phyloP scores from a whole-genome alignment of 441 rosid genomes.

The Pelargonium cotyledonis region DNA sequence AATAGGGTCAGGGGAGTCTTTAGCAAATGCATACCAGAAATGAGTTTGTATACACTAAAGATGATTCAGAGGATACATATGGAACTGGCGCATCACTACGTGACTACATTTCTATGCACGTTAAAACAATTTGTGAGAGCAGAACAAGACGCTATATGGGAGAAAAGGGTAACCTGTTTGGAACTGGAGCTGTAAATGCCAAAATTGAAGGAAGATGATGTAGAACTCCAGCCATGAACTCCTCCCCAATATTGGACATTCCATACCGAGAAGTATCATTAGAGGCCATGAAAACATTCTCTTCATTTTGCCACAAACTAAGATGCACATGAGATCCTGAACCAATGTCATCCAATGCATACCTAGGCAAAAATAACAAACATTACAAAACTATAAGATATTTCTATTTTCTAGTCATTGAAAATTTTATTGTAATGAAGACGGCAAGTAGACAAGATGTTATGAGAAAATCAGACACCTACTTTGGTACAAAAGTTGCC shows the following conservation, averaged over 20 bases:
- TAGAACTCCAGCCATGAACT: slow-evolving; percentile 93
- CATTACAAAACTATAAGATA: background rate
- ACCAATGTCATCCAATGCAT: slow-evolving; percentile 74
- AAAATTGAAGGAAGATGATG: slow-evolving; percentile 79
- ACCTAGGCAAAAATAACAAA: slow-evolving; percentile 39
- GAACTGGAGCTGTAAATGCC: slow-evolving; percentile 81
- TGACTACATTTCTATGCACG: too few species aligned
- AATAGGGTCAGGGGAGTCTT: slow-evolving; percentile 9
- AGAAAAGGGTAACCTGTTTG: slow-evolving; percentile 57
- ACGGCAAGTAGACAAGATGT: background rate
- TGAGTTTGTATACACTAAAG: too few species aligned
- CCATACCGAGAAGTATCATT: slow-evolving; percentile 55
- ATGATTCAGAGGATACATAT: too few species aligned
- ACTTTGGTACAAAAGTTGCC: slow-evolving; percentile 93
- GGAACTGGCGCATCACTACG: too few species aligned
- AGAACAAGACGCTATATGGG: background rate
- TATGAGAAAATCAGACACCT: slow-evolving; percentile 26
- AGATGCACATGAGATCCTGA: slow-evolving; percentile 96
- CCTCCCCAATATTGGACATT: slow-evolving; percentile 63
- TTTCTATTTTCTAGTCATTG: too few species aligned
- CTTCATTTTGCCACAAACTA: slow-evolving; percentile 71
- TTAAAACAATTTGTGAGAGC: background rate
- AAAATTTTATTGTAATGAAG: background rate
- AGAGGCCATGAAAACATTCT: slow-evolving; percentile 71
- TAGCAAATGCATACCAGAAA: too few species aligned